phyloP scores from a whole-genome alignment of 768 basidiomycete species.

The Tricholoma flavovirens region DNA sequence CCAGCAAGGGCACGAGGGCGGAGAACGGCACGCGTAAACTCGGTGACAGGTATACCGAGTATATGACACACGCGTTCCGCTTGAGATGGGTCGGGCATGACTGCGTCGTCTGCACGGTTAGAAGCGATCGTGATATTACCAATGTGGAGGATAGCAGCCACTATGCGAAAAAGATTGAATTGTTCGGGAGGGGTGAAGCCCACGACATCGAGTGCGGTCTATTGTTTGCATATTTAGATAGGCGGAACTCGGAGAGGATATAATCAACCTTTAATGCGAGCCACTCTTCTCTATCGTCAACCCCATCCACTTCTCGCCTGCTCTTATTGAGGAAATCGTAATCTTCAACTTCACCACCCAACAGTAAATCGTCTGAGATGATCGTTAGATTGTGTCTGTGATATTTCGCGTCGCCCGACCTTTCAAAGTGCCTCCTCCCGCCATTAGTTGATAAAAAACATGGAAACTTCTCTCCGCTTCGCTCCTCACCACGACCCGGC shows the following conservation, averaged over 20 bases:
- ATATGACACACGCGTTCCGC: constrained; percentile 88
- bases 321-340: constrained; percentile 93
- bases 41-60: constrained; percentile 79
- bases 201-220: constrained; percentile 84
- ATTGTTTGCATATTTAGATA: background rate
- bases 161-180: constrained; percentile 86
- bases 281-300: constrained; percentile 92
- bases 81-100: constrained; percentile 76
- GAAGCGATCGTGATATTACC: constrained; percentile 86
- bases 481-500: constrained; percentile 82
- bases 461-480: constrained; percentile 93
- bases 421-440: constrained; percentile 65
- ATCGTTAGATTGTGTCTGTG: background rate
- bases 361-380: constrained; percentile 58
- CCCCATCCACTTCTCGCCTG: constrained; percentile 87
- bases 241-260: background rate
- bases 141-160: constrained; percentile 91
- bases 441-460: constrained; percentile 93
- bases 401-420: constrained; percentile 35
- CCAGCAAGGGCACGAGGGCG: constrained; percentile 91
- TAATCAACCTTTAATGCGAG: constrained; percentile 56
- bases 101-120: constrained; percentile 72
- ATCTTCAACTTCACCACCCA: constrained; percentile 68
- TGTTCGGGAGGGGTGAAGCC: constrained; percentile 86
- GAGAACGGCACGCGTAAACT: constrained; percentile 84